These are phyloP conservation scores for Musa balbisiana DNA, from an alignment of 202 grass and related monocot genomes.

Conservation along the genomic window DNA sequence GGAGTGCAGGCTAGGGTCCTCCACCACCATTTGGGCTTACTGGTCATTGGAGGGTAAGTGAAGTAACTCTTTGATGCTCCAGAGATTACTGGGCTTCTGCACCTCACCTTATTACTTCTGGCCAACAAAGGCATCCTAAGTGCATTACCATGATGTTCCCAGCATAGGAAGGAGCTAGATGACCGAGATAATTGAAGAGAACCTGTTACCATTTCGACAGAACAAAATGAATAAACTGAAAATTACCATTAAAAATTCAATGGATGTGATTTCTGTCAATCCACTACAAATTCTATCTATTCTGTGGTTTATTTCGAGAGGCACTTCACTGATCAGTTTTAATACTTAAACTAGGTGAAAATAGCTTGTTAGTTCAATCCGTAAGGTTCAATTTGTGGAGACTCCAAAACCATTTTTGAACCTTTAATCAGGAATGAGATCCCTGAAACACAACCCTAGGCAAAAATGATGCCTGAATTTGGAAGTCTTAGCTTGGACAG, in stretches of 20 bases:
- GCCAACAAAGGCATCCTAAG: neutral
- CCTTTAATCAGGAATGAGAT: no score
- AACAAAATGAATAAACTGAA: neutral
- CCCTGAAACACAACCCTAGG: no score
- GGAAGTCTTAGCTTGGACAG: no score
- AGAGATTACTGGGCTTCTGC: constrained; percentile 24
- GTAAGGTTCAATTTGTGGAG: no score
- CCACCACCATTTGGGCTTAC: constrained; percentile 74
- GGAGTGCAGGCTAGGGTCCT: constrained; percentile 60
- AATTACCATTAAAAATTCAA: neutral
- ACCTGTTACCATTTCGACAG: neutral
- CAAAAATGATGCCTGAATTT: no score
- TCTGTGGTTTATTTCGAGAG: neutral
- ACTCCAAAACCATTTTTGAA: no score
- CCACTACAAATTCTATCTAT: neutral
- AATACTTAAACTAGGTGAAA: no score
- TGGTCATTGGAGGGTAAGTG: constrained; percentile 55
- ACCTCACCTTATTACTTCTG: neutral
- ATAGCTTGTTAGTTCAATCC: no score
- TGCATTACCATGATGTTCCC: neutral
- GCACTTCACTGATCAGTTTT: neutral
- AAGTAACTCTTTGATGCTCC: constrained; percentile 39
- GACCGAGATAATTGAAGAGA: neutral
- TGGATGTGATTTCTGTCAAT: neutral
- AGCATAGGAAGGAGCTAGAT: neutral